Base-by-base conservation (phyloP, 805 yeast species). In the Kluyveromyces wickerhamii region DNA sequence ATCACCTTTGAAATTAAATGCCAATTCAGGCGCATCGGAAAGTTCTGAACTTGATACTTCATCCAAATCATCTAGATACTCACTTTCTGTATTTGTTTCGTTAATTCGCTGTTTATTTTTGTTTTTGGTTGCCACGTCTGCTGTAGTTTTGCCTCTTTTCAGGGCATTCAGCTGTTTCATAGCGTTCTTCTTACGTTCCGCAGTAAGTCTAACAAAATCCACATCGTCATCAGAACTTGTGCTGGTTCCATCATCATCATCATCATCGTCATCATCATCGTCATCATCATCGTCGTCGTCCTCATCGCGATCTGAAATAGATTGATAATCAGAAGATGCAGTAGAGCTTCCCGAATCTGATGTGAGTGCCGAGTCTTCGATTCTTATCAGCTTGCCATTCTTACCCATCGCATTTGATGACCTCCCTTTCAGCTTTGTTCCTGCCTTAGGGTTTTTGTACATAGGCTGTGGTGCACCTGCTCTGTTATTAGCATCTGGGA, bases 141-240 rank as follows among this genome's bases (percentile, higher is more conserved):
- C 47, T 5, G 65, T 59, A 27, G 63, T 48, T 32, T 57, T 42
- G 13, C 57, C 52, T 51, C 62, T 48, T 35, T 53, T 62, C 44
- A 48, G 43, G 17, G 54, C 55, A 21, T 49, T 41, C 62, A 39
- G 69, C 1, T 74, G 72, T 41, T 71, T 69, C 66, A 72, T 60
- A 1, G 76, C 66, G 40, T 61, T 67, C 24, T 73, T 73, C 57
- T 79, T 74, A 41, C 76, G 65, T 52, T 79, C 80, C 7, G 79
- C 82, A 22, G 83, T 81, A 40, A 82, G 58, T 52, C 72, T 73
- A 11, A 81, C 83, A 52, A 78, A 79, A 57, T 82, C 89, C 2
- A 80, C 75, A 23, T 76, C 77, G 44, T 77, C 85, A 45, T 74
- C 79, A 0, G 79, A 73, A 8, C 77, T 71, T 8, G 71, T 62